phyloP scores from a whole-genome alignment of 257 asterid genomes.

The Gynochthodes officinalis region DNA sequence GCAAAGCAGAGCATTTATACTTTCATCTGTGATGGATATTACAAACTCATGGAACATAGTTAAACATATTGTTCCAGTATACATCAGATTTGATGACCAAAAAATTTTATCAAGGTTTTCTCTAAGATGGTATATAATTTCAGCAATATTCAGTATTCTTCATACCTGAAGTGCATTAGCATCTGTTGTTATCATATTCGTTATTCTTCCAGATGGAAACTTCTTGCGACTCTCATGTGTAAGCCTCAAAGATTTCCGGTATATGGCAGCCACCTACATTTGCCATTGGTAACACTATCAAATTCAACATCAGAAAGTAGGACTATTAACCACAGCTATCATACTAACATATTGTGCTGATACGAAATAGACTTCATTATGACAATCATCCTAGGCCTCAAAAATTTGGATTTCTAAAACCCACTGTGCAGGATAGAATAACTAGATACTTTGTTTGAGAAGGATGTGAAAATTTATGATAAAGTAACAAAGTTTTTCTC shows the following conservation, averaged over 20 bases:
- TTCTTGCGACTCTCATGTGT: constrained; percentile 75
- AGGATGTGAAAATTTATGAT: background rate
- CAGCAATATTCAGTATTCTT: background rate
- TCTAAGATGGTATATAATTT: background rate
- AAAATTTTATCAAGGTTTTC: background rate
- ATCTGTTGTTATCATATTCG: constrained; percentile 88
- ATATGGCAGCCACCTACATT: constrained; percentile 73
- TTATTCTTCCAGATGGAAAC: constrained; percentile 76
- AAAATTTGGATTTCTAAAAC: background rate
- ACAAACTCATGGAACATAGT: background rate
- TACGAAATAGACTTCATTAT: background rate
- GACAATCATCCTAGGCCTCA: background rate
- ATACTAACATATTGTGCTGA: background rate
- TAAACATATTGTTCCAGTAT: no score
- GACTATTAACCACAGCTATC: background rate
- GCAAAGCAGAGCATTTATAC: background rate
- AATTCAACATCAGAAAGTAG: background rate
- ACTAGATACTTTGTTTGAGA: background rate
- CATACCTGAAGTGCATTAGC: constrained; percentile 86
- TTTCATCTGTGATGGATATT: background rate
- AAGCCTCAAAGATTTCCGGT: constrained; percentile 70
- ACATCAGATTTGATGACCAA: background rate
- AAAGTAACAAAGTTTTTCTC: background rate
- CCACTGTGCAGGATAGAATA: background rate
- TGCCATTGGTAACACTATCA: background rate